These are phyloP conservation scores for Phoma sp. DNA, from an alignment of 2,329 filamentous ascomycete genomes.

Conservation along the genomic window DNA sequence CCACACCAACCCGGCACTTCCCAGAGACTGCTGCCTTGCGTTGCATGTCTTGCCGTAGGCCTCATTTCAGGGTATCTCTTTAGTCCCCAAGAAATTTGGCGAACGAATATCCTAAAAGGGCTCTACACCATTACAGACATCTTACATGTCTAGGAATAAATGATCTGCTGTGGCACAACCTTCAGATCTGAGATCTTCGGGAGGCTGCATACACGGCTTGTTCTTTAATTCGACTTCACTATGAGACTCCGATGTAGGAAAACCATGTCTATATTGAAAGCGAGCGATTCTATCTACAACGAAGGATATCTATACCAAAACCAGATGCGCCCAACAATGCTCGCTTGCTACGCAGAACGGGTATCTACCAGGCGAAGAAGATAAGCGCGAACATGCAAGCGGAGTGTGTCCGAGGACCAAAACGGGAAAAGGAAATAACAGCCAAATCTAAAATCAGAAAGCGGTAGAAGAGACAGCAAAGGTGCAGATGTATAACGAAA, in stretches of 20 bases:
- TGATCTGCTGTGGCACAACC: too few relatives aligned
- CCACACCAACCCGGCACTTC: too few relatives aligned
- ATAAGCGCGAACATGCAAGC: background rate
- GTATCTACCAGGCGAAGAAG: background rate
- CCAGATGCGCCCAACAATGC: background rate
- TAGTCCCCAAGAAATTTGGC: too few relatives aligned
- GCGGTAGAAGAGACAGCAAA: too few relatives aligned
- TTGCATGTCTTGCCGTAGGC: too few relatives aligned
- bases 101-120: too few relatives aligned
- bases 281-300: background rate
- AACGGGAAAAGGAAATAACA: background rate
- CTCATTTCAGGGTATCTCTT: too few relatives aligned
- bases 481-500: too few relatives aligned
- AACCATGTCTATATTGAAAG: background rate
- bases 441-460: too few relatives aligned
- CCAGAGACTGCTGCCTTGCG: too few relatives aligned
- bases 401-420: background rate
- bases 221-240: background rate
- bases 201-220: background rate
- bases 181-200: background rate
- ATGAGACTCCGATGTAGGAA: background rate
- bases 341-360: background rate
- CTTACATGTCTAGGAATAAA: too few relatives aligned
- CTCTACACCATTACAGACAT: too few relatives aligned
- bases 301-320: background rate